These are phyloP conservation scores for Euphorbia neoarborescens DNA, from an alignment of 441 rosid genomes.

Conservation along the genomic window DNA sequence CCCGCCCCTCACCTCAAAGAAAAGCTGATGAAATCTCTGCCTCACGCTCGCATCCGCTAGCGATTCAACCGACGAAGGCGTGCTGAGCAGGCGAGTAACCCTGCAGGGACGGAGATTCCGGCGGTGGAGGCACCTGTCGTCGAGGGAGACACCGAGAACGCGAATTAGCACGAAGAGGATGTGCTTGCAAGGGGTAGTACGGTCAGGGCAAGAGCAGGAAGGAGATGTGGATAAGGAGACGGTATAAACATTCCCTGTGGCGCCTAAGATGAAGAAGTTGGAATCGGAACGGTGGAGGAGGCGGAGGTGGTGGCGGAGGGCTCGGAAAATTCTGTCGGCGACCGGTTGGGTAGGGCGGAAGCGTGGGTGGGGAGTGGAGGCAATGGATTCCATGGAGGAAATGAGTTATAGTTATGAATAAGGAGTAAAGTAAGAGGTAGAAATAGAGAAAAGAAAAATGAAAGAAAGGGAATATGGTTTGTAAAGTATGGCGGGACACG, in stretches of 20 bases:
- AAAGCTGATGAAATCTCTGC: conserved; percentile 53
- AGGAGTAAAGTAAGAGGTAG: not conserved
- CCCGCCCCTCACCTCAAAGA: conserved; percentile 21
- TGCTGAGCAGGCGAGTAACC: conserved; percentile 36
- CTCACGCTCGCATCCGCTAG: conserved; percentile 45
- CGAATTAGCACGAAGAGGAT: conserved; percentile 65
- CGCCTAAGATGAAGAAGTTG: conserved; percentile 63
- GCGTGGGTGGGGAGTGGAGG: conserved; percentile 28
- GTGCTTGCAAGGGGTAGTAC: conserved; percentile 68
- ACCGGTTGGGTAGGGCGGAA: conserved; percentile 39
- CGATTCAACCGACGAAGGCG: conserved; percentile 41
- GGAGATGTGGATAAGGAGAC: conserved; percentile 50
- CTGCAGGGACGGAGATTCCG: conserved; percentile 57
- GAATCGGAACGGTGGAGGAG: conserved; percentile 60
- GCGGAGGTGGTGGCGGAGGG: conserved; percentile 53
- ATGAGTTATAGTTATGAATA: too few species aligned
- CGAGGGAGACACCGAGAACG: conserved; percentile 51
- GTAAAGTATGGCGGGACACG: conserved; percentile 8
- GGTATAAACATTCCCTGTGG: conserved; percentile 75
- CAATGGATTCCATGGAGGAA: conserved; percentile 35
- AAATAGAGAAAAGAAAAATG: not conserved
- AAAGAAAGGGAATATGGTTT: conserved; percentile 12
- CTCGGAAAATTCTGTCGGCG: conserved; percentile 52
- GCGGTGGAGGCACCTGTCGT: conserved; percentile 53
- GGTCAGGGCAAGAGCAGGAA: conserved; percentile 78